Evolutionary conservation across 73 alveolate genomes (phyloP).

Genomic region (Paramecium sonneborni): DNA sequence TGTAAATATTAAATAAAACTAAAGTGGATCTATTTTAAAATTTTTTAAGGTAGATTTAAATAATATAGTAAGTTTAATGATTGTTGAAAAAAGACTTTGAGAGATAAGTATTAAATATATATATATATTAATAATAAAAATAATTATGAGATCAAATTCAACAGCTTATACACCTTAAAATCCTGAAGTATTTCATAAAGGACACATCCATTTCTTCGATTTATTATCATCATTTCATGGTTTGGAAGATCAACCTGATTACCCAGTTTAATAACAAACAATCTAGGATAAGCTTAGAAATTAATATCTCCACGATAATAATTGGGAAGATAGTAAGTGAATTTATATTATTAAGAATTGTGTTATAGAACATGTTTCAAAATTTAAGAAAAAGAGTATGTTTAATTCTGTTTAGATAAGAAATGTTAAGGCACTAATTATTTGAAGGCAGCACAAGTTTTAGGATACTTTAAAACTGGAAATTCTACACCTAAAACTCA

Average conservation of each 20-base stretch:
- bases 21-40: too few relatives aligned
- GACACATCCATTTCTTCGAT: conserved; percentile 67
- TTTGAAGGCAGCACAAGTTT: conserved; percentile 44
- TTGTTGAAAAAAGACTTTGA: not conserved
- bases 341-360: conserved; percentile 40
- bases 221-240: conserved; percentile 49
- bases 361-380: conserved; percentile 68
- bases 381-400: conserved; percentile 51
- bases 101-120: not conserved
- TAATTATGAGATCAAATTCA: conserved; percentile 13
- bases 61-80: not conserved
- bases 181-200: conserved; percentile 56
- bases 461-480: conserved; percentile 54
- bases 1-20: not conserved
- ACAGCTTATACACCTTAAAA: conserved; percentile 2
- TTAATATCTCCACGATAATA: conserved; percentile 49
- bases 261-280: conserved; percentile 29
- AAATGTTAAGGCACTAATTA: conserved; percentile 58
- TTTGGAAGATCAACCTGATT: conserved; percentile 53
- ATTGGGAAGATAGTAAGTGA: conserved; percentile 55
- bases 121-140: not conserved
- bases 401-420: conserved; percentile 62
- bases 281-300: conserved; percentile 56
- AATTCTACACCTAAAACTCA: not conserved
- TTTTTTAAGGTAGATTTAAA: not conserved